Conservation (phyloP, 805 yeast species). For the Saturnispora halmiae region DNA sequence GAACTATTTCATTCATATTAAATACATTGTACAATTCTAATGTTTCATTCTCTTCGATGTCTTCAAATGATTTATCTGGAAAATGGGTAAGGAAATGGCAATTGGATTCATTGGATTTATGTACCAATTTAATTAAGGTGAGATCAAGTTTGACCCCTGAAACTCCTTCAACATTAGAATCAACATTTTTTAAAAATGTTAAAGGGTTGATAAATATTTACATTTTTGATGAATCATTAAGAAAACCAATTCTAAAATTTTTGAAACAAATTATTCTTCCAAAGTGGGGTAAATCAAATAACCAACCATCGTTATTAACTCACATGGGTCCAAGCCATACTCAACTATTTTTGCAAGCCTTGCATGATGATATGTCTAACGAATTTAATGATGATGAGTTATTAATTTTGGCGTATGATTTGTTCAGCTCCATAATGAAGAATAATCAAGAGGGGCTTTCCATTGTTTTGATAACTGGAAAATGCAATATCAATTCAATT, state of each 20-base stretch:
- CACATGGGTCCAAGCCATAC: constrained; percentile 66
- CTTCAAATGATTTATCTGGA: constrained; percentile 33
- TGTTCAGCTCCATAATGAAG: constrained; percentile 58
- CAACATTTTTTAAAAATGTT: constrained; percentile 43
- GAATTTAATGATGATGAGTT: constrained; percentile 44
- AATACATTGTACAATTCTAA: constrained; percentile 41
- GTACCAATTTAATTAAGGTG: constrained; percentile 46
- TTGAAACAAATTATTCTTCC: constrained; percentile 50
- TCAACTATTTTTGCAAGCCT: constrained; percentile 45
- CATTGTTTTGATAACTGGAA: constrained; percentile 55
- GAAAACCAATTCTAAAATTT: constrained; percentile 45
- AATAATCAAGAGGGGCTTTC: constrained; percentile 75
- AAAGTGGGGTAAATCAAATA: constrained; percentile 42
- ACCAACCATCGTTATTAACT: constrained; percentile 70
- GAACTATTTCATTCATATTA: constrained; percentile 48
- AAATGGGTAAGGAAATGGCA: constrained; percentile 43
- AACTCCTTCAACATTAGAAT: constrained; percentile 59
- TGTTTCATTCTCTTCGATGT: constrained; percentile 12
- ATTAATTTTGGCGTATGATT: constrained; percentile 48
- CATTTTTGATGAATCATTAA: constrained; percentile 37
- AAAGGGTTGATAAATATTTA: constrained; percentile 53
- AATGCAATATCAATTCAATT: constrained; percentile 29
- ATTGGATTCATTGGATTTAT: constrained; percentile 42
- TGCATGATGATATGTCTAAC: constrained; percentile 52
- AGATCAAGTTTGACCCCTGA: constrained; percentile 39